Conservation (phyloP, 2,329 filamentous ascomycete genomes). For the Neoarthrinium moseri region DNA sequence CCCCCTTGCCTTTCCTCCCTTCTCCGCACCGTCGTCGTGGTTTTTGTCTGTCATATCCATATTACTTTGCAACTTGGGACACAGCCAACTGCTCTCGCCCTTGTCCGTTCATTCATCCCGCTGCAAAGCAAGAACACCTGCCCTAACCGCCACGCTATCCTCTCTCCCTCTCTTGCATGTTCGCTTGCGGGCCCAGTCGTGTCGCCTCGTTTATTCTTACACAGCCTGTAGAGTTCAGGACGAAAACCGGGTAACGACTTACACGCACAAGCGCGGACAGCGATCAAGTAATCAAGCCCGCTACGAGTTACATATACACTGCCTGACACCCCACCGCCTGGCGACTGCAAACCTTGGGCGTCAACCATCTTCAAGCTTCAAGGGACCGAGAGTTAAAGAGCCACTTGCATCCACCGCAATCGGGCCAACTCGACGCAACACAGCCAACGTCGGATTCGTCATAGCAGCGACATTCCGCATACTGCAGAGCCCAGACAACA, state of each 20-base stretch:
- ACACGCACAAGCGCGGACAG: constrained; percentile 6
- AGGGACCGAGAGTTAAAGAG: constrained; percentile 5
- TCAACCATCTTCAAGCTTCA: not conserved
- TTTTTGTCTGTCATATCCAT: no score
- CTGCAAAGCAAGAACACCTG: no score
- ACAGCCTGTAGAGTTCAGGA: no score
- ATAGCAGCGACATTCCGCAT: constrained; percentile 5
- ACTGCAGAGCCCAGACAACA: constrained; percentile 2
- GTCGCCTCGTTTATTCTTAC: no score
- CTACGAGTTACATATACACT: constrained; percentile 2
- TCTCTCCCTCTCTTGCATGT: no score
- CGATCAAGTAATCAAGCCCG: constrained; percentile 1
- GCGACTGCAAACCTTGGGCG: not conserved
- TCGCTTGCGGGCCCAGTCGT: no score
- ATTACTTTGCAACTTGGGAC: no score
- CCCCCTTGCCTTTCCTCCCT: constrained; percentile 1
- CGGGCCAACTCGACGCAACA: constrained; percentile 7
- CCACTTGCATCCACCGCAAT: constrained; percentile 8
- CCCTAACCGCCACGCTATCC: no score
- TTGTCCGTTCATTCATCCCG: no score
- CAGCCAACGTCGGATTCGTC: not conserved
- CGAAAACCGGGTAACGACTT: no score
- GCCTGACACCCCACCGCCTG: not conserved
- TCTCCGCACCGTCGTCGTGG: not conserved
- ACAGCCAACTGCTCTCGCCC: no score